phyloP scores from a whole-genome alignment of 1,139 yeast species.

The Candida albicans region DNA sequence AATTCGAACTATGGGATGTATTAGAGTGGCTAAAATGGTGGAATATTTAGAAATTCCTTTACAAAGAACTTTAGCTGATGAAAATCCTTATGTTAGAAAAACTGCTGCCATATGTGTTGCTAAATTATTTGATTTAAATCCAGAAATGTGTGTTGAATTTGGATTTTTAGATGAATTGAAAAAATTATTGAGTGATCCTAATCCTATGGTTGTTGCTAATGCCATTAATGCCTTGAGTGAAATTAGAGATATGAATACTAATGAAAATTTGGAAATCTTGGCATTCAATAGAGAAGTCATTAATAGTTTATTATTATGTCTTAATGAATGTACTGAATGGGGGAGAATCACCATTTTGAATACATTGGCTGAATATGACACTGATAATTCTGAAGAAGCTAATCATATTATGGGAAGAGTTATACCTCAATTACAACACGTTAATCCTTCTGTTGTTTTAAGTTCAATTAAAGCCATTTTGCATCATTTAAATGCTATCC shows the following conservation, averaged over 20 bases:
- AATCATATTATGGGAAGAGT: conserved; percentile 87
- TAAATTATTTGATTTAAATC: conserved; percentile 84
- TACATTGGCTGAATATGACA: conserved; percentile 72
- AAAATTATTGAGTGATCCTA: conserved; percentile 76
- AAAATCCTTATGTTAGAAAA: conserved; percentile 94
- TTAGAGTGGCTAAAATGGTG: conserved; percentile 90
- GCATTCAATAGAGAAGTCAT: conserved; percentile 47
- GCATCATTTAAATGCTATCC: conserved; percentile 61
- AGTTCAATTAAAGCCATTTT: conserved; percentile 82
- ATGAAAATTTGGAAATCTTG: conserved; percentile 49
- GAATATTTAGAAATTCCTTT: conserved; percentile 93
- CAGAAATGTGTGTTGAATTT: conserved; percentile 77
- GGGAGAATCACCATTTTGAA: conserved; percentile 89
- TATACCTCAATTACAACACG: conserved; percentile 95
- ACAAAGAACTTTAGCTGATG: conserved; percentile 81
- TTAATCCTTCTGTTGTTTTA: conserved; percentile 91
- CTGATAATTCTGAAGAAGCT: conserved; percentile 61
- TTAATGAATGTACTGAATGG: conserved; percentile 99
- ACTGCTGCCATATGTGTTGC: conserved; percentile 98
- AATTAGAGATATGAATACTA: conserved; percentile 61
- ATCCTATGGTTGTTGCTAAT: conserved; percentile 97
- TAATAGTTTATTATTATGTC: conserved; percentile 70
- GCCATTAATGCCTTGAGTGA: conserved; percentile 86
- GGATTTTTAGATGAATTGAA: conserved; percentile 77
- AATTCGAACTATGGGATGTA: conserved; percentile 98